Conservation (phyloP, 2,329 filamentous ascomycete genomes). For the Clarireedia homoeocarpa region DNA sequence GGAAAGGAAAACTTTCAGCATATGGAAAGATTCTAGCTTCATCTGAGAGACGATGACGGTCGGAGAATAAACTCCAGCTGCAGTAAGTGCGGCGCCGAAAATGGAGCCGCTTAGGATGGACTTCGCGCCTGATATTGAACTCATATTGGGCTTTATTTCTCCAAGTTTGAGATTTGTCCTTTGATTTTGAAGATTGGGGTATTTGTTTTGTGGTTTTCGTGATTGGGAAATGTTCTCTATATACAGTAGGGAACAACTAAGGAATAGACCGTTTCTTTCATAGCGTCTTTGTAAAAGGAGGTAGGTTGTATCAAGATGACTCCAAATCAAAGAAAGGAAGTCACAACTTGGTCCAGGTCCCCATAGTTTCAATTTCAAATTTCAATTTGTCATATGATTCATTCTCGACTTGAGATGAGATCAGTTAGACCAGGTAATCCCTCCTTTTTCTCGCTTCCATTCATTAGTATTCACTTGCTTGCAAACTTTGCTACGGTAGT, state of each 20-base stretch:
- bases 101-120: constrained; percentile 37
- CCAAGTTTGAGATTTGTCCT: neutral
- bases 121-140: constrained; percentile 1
- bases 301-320: no score
- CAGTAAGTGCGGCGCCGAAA: constrained; percentile 55
- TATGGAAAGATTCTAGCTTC: constrained; percentile 53
- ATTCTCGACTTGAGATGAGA: no score
- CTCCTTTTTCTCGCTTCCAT: neutral
- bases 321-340: no score
- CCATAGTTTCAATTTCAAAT: no score
- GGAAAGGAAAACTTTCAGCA: constrained; percentile 56
- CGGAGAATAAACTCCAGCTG: constrained; percentile 53
- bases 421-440: no score
- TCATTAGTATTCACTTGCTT: neutral
- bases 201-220: neutral
- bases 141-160: neutral
- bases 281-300: neutral
- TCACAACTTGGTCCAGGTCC: no score
- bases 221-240: neutral
- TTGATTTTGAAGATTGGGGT: neutral
- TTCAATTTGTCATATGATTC: no score
- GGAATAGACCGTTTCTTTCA: neutral
- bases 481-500: constrained; percentile 1
- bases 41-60: constrained; percentile 54
- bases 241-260: neutral